Base-by-base conservation (phyloP, 257 asterid species). In the Primulina huaijiensis region DNA sequence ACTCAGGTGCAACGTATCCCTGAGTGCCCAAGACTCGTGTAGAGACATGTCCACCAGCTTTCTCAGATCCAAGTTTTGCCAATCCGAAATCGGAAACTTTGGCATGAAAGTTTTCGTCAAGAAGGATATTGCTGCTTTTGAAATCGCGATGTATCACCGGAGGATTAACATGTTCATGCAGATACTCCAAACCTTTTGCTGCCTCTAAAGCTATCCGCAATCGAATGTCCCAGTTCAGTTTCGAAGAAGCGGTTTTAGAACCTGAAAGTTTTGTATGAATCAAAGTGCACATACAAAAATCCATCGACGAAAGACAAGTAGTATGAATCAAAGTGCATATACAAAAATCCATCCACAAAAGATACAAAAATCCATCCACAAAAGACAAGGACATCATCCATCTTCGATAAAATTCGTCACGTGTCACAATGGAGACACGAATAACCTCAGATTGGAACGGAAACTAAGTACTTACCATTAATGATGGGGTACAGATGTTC, bases 1-100 rank as follows among this genome's bases (percentile, higher is more conserved):
- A 90, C 97, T 92, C 98, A 0, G 98, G 98, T 69, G 98, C 98
- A 64, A 92, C 96, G 67, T 92, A 92, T 73, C 98, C 98, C 69
- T 92, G 98, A 30, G 98, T 90, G 52, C 98, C 98, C 84, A 92
- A 78, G 31, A 92, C 97, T 12, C 98, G 82, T 0, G 98, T 92
- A 3, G 98, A 90, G 70, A 92, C 95, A 73, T 92, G 98, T 0
- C 95, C 96, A 1, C 97, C 95, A 33, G 90, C 97, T 84, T 81
- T 92, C 75, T 90, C 97, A 19, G 97, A 84, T 16, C 98, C 98
- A 53, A 82, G 80, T 60, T 90, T 92, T 65, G 98, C 98, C 73
- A 92, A 75, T 63, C 97, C 97, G 35, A 90, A 92, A 75, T 92
- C 95, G 2, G 98, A 92, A 74, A 92, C 90, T 80, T 88, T 90